Base-by-base conservation (phyloP, 2,329 filamentous ascomycete genomes). In the Microdochium bolleyi region DNA sequence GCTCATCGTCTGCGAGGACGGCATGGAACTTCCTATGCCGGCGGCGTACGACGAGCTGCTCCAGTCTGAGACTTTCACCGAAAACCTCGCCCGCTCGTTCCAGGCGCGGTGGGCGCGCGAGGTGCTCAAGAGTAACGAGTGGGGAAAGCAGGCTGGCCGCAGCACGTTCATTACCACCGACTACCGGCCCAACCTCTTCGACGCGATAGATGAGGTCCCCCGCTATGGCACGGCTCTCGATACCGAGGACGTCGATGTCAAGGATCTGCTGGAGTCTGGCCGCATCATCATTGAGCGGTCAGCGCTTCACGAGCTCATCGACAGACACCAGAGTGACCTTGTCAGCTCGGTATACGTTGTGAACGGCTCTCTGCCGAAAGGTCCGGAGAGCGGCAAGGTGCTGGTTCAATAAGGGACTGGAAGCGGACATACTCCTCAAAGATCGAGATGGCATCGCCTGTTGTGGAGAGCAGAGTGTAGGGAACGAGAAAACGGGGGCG, bases 201-300 rank as follows among this genome's bases (percentile, higher is more conserved):
- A 77, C 37, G 84, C 85, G 32, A 75, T 96, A 64, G 77, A 80
- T 51, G 73, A 80, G 54, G 71, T 85, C 56, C 80, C 79, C 9
- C 73, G 80, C 62, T 80, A 91, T 56, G 89, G 88, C 21, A 80
- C 83, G 53, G 85, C 86, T 9, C 73, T 91, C 60, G 79, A 82
- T 53, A 75, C 86, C 54, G 74, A 79, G n/a, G 87, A 95, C 57
- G 89, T 99, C 34, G 94, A 97, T 70, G 90, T 99, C 57, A 99
- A 97, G 80, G 89, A 97, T 68, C 71, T 99, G 58, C 73, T 99
- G 59, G 89, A 94, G 74, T 84, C 86, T 52, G 88, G 88, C 52
- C 84, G 91, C 63, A 75, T 99, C 55, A 84, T 99, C 55, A 83
- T 99, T 62, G 94, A 99, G 79, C 83, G 87, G 67, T 73, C 75